phyloP scores from a whole-genome alignment of 306 rosid genomes.

The Bauhinia variegata region DNA sequence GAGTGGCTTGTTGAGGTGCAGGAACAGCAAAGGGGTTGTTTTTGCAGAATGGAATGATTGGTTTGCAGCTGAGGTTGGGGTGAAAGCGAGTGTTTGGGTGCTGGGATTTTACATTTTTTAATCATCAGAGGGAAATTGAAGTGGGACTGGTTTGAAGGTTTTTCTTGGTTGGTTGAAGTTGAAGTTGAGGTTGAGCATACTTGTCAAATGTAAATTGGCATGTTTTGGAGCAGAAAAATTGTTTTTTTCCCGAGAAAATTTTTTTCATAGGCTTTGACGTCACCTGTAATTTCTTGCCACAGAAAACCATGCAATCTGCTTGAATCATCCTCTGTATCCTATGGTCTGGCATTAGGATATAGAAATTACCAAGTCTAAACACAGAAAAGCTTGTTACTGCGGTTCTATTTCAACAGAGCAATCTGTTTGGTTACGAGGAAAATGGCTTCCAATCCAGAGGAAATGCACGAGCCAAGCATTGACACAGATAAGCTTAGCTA shows the following conservation, averaged over 20 bases:
- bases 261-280: too few species aligned
- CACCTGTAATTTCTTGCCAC: too few species aligned
- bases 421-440: too few species aligned
- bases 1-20: too few species aligned
- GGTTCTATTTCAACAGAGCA: neutral
- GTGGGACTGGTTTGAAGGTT: slow-evolving; percentile 3
- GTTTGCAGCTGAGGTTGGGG: neutral
- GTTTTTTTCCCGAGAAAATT: too few species aligned
- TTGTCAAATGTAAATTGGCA: slow-evolving; percentile 39
- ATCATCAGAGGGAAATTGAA: neutral
- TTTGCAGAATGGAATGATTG: slow-evolving; percentile 24
- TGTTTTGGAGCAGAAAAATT: neutral
- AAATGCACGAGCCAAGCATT: slow-evolving; percentile 95
- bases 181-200: slow-evolving; percentile 36
- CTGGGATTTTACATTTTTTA: neutral
- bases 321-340: neutral
- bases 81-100: slow-evolving; percentile 34
- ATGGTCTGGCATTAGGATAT: neutral
- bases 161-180: slow-evolving; percentile 17
- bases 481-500: slow-evolving; percentile 97
- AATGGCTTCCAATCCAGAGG: slow-evolving; percentile 60
- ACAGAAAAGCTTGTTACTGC: too few species aligned
- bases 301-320: slow-evolving; percentile 30
- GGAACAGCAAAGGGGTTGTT: slow-evolving; percentile 8
- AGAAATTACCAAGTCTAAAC: too few species aligned